Evolutionary conservation across 2,329 filamentous ascomycete species (phyloP), one percentile per base, ranked within the genome.

Genomic region (Chaetomium olivaceum): DNA sequence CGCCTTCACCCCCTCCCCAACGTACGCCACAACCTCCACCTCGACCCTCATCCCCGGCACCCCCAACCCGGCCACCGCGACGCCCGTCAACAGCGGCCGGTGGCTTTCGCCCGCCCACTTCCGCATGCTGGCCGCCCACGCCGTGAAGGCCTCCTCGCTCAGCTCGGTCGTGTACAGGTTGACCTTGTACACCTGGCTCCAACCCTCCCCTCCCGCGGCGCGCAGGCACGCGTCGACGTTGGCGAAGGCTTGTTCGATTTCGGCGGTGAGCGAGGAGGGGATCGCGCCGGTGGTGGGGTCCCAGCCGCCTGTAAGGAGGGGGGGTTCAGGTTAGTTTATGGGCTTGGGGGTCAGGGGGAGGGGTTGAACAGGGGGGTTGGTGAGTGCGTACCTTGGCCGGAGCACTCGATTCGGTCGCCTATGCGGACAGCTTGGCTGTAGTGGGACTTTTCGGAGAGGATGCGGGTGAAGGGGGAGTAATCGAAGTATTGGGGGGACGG

Each of bases 31-130:
- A 11, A 85, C 84, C 73, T 88, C 85, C 73, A 88, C 83, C 75
- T 88, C 85, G 3, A 88, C 79, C 25, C 77, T 73, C 85, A 88
- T 88, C 36, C 77, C 79, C 31, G 80, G 78, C 63, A 78, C 73
- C 0, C 76, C 84, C 7, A 88, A 72, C 39, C 75, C 70, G 1
- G 75, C 69, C 1, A 88, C 85, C 0, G 82, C 84, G 16, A 88
- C 75, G 64, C 75, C 78, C 0, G 85, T 88, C 82, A 82, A 85
- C 1, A 85, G 76, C 0, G 85, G 84, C 65, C 80, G 71, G 69
- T 87, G 83, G 36, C 81, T 71, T 0, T 83, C 83, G 2, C 60
- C 51, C 75, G 83, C 81, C 74, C 80, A 85, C 68, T 80, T 80
- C 64, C 75, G 75, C 52, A 86, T 78, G 58, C 83, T 81, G 43